Evolutionary conservation across 495 filamentous ascomycete genomes (phyloP).

Genomic region (Neurospora sp.): DNA sequence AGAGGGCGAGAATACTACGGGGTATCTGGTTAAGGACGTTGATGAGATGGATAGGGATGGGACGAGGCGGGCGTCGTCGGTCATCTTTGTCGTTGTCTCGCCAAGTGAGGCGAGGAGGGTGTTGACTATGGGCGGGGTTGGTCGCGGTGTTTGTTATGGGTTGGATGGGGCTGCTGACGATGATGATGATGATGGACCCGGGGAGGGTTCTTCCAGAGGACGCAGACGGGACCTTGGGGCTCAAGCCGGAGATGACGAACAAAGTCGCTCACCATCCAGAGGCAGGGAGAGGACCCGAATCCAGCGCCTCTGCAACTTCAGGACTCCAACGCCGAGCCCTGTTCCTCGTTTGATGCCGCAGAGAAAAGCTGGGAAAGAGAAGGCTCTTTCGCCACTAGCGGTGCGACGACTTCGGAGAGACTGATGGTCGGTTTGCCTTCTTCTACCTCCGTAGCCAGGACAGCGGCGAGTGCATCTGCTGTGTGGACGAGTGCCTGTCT

Average conservation of each 20-base stretch:
- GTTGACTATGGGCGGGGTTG: background rate
- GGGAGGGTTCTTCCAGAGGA: background rate
- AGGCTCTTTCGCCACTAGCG: constrained; percentile 33
- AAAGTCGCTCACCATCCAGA: background rate
- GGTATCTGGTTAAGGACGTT: background rate
- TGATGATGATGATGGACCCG: background rate
- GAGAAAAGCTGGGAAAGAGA: constrained; percentile 31
- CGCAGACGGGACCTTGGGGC: background rate
- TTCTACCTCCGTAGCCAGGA: constrained; percentile 16
- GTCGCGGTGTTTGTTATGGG: background rate
- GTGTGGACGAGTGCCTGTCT: constrained; percentile 36
- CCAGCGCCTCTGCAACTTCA: background rate
- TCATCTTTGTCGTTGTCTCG: background rate
- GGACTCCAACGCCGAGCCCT: background rate
- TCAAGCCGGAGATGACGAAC: background rate
- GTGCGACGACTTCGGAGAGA: constrained; percentile 21
- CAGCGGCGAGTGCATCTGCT: constrained; percentile 19
- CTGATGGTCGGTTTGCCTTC: background rate
- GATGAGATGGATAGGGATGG: background rate
- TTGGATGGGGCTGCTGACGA: background rate
- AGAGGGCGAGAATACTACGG: background rate
- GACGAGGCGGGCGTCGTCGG: background rate
- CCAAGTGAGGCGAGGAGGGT: background rate
- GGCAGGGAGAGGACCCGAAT: background rate
- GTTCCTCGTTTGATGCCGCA: background rate